Conservation (phyloP, 2,329 filamentous ascomycete genomes). For the Alternaria panax region DNA sequence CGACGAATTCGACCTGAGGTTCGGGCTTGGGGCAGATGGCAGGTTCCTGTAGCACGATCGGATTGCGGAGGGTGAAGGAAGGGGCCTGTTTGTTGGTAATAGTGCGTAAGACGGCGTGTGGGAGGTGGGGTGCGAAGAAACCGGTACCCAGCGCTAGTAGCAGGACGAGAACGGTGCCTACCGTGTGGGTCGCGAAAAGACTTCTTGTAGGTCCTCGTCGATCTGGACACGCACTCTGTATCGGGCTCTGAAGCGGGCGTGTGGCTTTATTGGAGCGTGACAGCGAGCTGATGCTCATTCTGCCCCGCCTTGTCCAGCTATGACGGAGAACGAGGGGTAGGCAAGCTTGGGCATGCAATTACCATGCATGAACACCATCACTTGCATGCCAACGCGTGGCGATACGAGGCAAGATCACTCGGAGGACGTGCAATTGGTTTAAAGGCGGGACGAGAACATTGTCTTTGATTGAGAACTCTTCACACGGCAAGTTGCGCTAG, state of each 20-base stretch:
- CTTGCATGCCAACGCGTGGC: constrained; percentile 20
- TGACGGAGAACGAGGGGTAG: constrained; percentile 29
- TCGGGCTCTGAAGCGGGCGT: constrained; percentile 10
- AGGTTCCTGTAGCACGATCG: constrained; percentile 34
- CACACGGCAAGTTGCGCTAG: constrained; percentile 17
- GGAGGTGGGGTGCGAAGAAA: constrained; percentile 48
- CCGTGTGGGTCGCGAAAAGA: constrained; percentile 29
- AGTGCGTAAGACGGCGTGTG: constrained; percentile 39
- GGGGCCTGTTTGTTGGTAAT: constrained; percentile 33
- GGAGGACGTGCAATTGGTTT: constrained; percentile 9
- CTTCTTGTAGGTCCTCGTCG: constrained; percentile 7
- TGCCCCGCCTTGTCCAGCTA: constrained; percentile 27
- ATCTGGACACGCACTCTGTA: not conserved
- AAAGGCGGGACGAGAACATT: constrained; percentile 7
- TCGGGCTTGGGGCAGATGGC: constrained; percentile 40
- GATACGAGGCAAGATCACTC: constrained; percentile 4
- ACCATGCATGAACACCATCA: constrained; percentile 21
- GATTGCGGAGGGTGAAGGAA: constrained; percentile 33
- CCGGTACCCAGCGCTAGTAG: constrained; percentile 46
- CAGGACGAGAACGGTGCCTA: constrained; percentile 41
- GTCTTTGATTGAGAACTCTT: not conserved
- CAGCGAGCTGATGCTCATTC: constrained; percentile 18
- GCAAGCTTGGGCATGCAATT: constrained; percentile 20
- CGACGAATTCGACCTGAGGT: constrained; percentile 37
- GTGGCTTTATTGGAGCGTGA: constrained; percentile 26